Evolutionary conservation across 163 green algal species (phyloP).

Genomic region (Prototheca stagnorum): DNA sequence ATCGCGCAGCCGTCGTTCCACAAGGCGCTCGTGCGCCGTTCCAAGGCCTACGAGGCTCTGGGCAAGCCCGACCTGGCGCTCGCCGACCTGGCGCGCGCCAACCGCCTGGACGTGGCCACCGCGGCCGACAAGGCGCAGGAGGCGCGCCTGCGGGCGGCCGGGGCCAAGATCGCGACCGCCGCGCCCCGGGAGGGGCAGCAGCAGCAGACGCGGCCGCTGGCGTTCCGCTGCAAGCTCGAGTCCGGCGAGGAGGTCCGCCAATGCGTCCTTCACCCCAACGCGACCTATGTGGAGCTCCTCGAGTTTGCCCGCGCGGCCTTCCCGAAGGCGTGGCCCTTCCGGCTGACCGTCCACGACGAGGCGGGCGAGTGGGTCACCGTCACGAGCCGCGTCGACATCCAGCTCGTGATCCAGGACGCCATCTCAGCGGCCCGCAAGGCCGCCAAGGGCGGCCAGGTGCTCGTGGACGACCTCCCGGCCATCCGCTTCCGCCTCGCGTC

Average conservation of each 20-base stretch:
- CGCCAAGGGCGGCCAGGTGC: not conserved
- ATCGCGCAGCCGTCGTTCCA: slow-evolving; percentile 11
- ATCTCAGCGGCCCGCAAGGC: slow-evolving; percentile 9
- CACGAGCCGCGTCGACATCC: slow-evolving; percentile 47
- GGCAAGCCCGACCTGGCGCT: slow-evolving; percentile 55
- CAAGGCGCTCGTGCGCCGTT: slow-evolving; percentile 44
- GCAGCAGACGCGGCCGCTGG: slow-evolving; percentile 13
- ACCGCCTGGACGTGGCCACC: slow-evolving; percentile 36
- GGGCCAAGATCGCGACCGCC: slow-evolving; percentile 27
- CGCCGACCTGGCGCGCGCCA: slow-evolving; percentile 48
- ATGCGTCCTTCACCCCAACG: slow-evolving; percentile 35
- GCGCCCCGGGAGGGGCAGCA: slow-evolving; percentile 2
- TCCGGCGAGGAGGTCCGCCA: slow-evolving; percentile 48
- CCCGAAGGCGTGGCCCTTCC: slow-evolving; percentile 39
- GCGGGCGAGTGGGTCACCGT: slow-evolving; percentile 66
- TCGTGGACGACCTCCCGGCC: slow-evolving; percentile 18
- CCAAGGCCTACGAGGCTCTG: slow-evolving; percentile 51
- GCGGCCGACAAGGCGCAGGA: slow-evolving; percentile 51
- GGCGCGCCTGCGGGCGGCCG: slow-evolving; percentile 41
- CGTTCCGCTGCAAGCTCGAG: slow-evolving; percentile 34
- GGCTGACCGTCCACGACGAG: slow-evolving; percentile 66
- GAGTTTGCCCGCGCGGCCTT: slow-evolving; percentile 47
- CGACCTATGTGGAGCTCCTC: slow-evolving; percentile 61
- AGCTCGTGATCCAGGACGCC: slow-evolving; percentile 41
- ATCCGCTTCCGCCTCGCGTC: slow-evolving; percentile 30